Conservation (phyloP, 2,329 filamentous ascomycete species). For the Madurella mycetomatis region DNA sequence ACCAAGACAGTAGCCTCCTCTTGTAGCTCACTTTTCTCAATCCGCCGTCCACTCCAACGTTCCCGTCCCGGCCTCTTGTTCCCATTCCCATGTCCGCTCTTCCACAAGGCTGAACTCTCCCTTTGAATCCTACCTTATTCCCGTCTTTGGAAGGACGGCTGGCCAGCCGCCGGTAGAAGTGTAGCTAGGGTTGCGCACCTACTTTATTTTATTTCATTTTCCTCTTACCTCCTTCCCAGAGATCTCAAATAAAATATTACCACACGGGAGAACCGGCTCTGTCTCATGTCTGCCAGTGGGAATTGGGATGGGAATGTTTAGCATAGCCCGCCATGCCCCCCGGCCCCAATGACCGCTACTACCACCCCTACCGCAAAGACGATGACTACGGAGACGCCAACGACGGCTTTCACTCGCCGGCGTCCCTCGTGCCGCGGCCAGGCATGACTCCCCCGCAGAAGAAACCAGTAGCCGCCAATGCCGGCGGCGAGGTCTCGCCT, state of each 20-base stretch:
- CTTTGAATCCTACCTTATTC: no score
- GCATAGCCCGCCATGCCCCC: slow-evolving; percentile 9
- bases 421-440: not conserved
- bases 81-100: no score
- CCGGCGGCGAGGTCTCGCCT: not conserved
- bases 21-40: no score
- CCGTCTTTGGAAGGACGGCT: no score
- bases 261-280: not conserved
- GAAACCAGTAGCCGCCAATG: not conserved
- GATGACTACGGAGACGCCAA: not conserved
- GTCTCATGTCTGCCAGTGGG: no score
- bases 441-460: not conserved
- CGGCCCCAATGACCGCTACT: slow-evolving; percentile 4
- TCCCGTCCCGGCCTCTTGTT: no score
- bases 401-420: not conserved
- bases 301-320: not conserved
- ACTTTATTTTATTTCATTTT: not conserved
- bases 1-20: no score
- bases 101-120: no score
- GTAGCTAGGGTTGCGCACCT: not conserved
- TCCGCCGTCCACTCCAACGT: no score
- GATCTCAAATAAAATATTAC: no score
- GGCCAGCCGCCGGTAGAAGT: no score
- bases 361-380: not conserved
- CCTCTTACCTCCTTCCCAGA: not conserved